phyloP scores from a whole-genome alignment of 2,329 filamentous ascomycete genomes.

The Triangularia verruculosa region DNA sequence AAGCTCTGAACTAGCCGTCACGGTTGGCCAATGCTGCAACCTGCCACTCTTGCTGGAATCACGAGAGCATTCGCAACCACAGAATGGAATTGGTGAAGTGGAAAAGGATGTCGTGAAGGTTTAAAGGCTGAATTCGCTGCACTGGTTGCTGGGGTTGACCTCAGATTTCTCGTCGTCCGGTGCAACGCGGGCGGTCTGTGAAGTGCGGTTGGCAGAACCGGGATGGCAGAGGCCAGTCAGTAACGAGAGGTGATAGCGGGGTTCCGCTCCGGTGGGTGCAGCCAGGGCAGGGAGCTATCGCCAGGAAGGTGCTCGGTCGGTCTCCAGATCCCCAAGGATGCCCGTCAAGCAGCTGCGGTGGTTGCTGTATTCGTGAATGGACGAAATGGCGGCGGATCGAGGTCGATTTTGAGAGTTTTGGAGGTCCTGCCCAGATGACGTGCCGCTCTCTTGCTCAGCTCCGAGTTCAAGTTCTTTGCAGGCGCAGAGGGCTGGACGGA shows the following conservation, averaged over 20 bases:
- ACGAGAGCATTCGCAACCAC: slow-evolving; percentile 16
- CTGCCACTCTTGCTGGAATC: slow-evolving; percentile 4
- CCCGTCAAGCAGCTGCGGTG: neutral
- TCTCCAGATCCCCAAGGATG: neutral
- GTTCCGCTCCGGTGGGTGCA: slow-evolving; percentile 22
- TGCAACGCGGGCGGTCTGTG: slow-evolving; percentile 32
- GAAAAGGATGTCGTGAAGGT: slow-evolving; percentile 8
- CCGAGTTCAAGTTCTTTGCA: neutral
- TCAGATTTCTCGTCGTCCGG: slow-evolving; percentile 31
- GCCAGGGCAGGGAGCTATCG: neutral
- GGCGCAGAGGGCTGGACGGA: neutral
- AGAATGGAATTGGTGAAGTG: slow-evolving; percentile 13
- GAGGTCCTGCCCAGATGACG: slow-evolving; percentile 5
- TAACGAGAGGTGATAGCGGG: slow-evolving; percentile 24
- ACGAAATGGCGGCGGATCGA: neutral
- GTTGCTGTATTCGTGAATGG: neutral
- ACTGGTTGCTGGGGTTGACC: slow-evolving; percentile 23
- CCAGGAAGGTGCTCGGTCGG: neutral
- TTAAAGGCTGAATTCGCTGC: slow-evolving; percentile 7
- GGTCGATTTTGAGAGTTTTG: neutral
- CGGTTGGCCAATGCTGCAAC: slow-evolving; percentile 13
- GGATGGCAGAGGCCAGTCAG: slow-evolving; percentile 19
- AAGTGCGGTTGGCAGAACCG: slow-evolving; percentile 23
- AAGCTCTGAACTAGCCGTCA: neutral
- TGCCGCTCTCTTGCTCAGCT: slow-evolving; percentile 15